Base-by-base conservation (phyloP, 1,284 basidiomycete species). In the Rhizoctonia solani region DNA sequence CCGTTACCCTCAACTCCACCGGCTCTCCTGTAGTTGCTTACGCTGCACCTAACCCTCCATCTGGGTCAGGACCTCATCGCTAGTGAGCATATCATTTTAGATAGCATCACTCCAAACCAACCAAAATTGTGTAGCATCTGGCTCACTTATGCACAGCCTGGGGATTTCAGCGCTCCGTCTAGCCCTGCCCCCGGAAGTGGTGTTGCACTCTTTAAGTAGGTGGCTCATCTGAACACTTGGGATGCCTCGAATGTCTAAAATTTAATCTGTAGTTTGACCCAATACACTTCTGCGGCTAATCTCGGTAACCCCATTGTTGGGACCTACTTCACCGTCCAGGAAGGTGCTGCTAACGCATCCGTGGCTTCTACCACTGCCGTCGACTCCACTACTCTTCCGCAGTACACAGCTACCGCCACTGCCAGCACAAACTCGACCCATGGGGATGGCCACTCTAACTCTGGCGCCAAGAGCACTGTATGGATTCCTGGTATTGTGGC, bases 11-110 rank as follows among this genome's bases (percentile, higher is more conserved):
- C 34, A 68, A 59, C 55, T 54, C 55, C 13, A 58, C 68, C 1
- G 61, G 68, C 1, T 34, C 55, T 2, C 49, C 71, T 1, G 70
- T 72, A 44, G 69, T 70, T 8, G 65, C 54, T 13, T 72, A 70
- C 47, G 68, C 68, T 13, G 71, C 68, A 21, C 71, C 71, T 14
- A 61, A 55, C 39, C 68, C 69, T 54, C 63, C 70, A 41, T 30
- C 70, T 16, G 71, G 71, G n/a, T 68, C 66, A 27, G 72, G 72
- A 5, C 69, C 72, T 23, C 72, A 72, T 47, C 70, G 71, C 42
- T 72, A 69, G 50, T 65, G 42, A 39, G 42, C 66, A 16, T 19
- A 61, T 27, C 9, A 39, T 11, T 29, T 41, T 0, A 37, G 21
- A 30, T 3, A 14, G 29, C 29, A 27, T 11, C 21, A 25, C 14